phyloP scores from a whole-genome alignment of 805 yeast genomes.

The Lipomyces chichibuensis region DNA sequence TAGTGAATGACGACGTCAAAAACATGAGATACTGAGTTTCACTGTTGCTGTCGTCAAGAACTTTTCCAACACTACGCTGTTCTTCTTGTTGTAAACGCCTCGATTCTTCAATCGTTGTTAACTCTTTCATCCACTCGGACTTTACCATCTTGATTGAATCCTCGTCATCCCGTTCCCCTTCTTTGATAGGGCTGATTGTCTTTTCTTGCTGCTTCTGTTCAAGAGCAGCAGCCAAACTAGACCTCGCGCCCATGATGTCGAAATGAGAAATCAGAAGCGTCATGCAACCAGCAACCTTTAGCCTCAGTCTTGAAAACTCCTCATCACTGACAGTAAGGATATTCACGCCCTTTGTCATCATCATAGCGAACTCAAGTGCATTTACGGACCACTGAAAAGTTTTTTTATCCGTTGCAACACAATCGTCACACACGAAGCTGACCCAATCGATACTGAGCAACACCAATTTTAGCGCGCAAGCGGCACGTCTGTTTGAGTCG shows the following conservation, averaged over 20 bases:
- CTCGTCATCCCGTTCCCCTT: constrained; percentile 53
- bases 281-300: constrained; percentile 92
- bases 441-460: constrained; percentile 87
- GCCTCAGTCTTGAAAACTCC: constrained; percentile 70
- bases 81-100: constrained; percentile 51
- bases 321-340: constrained; percentile 77
- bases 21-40: constrained; percentile 86
- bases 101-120: constrained; percentile 63
- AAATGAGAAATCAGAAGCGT: constrained; percentile 90
- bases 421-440: constrained; percentile 88
- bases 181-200: constrained; percentile 47
- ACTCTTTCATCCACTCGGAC: constrained; percentile 67
- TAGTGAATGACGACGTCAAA: constrained; percentile 84
- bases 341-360: constrained; percentile 86
- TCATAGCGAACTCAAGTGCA: constrained; percentile 95
- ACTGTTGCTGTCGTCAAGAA: constrained; percentile 81
- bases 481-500: constrained; percentile 67
- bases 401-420: constrained; percentile 85
- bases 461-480: constrained; percentile 70
- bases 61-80: constrained; percentile 74
- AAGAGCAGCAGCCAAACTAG: constrained; percentile 60
- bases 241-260: constrained; percentile 97
- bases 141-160: constrained; percentile 61
- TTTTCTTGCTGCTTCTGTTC: constrained; percentile 52
- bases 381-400: constrained; percentile 96